Base-by-base conservation (phyloP, 176 grass and related monocot species). In the Carex scoparia region DNA sequence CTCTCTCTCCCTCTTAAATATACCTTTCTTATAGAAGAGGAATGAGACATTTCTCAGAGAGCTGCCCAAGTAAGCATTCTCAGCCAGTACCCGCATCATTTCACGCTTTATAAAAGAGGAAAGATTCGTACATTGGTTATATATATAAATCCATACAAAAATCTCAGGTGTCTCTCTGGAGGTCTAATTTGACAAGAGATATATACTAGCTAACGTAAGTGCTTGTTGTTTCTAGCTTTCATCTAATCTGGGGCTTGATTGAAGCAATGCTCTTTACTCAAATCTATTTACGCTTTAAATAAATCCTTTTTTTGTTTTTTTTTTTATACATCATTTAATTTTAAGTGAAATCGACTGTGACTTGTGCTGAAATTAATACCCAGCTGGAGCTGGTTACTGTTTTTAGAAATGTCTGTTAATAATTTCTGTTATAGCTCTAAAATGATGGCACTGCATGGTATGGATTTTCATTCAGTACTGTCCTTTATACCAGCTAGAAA, bases 11-110 rank as follows among this genome's bases (percentile, higher is more conserved):
- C 44, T 62, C 8, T 81, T 11, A 40, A 62, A 81, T 65, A 81
- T 48, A 18, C 57, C 61, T 81, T 81, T 81, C 79, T 81, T 81
- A 48, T 23, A 81, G 59, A 81, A 65, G 57, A 81, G 59, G 79
- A 8, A 80, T 57, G 53, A 61, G 72, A 81, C 79, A 81, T 81
- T 81, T 81, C 79, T 81, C 33, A 13, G 10, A 61, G 54, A 61
- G 54, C 35, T 62, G 7, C 57, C 51, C 16, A 81, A 48, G 37
- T 14, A 81, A 81, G 38, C 10, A 81, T 62, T 37, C 79, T 38
- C 49, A 81, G 33, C 32, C 54, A 62, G 15, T 40, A 46, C 1
- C 57, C 23, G 16, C 60, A 73, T 73, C n/a, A 73, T 46, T 49
- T 63, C 64, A 16, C 15, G 79, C n/a, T 65, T 65, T 62, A 44